phyloP scores from a whole-genome alignment of 257 asterid genomes.

The Gentiana macrophylla region DNA sequence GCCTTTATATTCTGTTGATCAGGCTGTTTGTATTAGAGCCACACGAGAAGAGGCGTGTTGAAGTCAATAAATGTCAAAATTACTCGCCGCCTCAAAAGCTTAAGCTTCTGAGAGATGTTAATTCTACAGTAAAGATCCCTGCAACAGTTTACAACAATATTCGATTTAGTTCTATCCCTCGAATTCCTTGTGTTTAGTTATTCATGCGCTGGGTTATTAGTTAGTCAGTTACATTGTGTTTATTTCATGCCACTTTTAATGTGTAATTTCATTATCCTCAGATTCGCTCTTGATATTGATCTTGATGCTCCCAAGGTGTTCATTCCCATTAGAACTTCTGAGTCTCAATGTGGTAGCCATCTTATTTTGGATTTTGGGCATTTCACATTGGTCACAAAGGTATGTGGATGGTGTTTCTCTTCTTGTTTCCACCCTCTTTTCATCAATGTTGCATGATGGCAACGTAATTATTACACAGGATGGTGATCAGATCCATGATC shows the following conservation, averaged over 20 bases:
- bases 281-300: conserved; percentile 98
- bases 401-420: conserved; percentile 17
- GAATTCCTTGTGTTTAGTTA: too few species aligned
- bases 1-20: too few species aligned
- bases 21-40: too few species aligned
- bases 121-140: too few species aligned
- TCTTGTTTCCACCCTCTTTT: conserved; percentile 2
- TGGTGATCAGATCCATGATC: conserved; percentile 49
- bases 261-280: conserved; percentile 14
- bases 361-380: conserved; percentile 90
- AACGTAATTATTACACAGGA: conserved; percentile 36
- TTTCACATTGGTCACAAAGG: conserved; percentile 86
- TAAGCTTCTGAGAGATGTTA: too few species aligned
- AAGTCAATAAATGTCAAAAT: too few species aligned
- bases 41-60: too few species aligned
- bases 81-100: too few species aligned
- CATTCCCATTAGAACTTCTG: conserved; percentile 63
- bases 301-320: conserved; percentile 99
- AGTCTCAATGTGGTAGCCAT: conserved; percentile 53
- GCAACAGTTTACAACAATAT: too few species aligned
- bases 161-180: too few species aligned
- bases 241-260: not conserved
- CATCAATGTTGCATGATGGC: conserved; percentile 8
- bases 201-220: too few species aligned
- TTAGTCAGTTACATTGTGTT: not conserved